These are phyloP conservation scores for Cantharellus cinnabarinus DNA, from an alignment of 768 basidiomycete genomes.

Conservation along the genomic window DNA sequence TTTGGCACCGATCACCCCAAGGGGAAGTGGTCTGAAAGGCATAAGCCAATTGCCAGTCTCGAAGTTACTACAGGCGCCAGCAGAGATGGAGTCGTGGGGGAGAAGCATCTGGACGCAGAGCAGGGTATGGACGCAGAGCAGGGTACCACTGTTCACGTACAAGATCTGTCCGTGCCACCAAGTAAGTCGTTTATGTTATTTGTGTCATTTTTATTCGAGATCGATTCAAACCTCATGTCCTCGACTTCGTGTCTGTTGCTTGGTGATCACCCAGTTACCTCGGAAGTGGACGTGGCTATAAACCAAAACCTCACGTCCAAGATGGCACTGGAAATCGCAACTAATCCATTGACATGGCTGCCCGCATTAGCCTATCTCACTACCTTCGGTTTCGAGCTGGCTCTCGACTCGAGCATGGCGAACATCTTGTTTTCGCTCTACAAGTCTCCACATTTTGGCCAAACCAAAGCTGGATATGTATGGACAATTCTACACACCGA, in stretches of 20 bases:
- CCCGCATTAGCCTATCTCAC: slow-evolving; percentile 32
- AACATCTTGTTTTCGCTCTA: slow-evolving; percentile 24
- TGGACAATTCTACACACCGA: slow-evolving; percentile 8
- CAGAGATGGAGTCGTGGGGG: background rate
- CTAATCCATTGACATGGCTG: slow-evolving; percentile 24
- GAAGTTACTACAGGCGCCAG: background rate
- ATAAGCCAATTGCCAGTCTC: slow-evolving; percentile 16
- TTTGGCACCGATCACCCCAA: slow-evolving; percentile 35
- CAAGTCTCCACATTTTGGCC: slow-evolving; percentile 21
- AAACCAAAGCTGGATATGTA: slow-evolving; percentile 31
- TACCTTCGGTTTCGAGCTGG: slow-evolving; percentile 38
- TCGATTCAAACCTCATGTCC: too few relatives aligned
- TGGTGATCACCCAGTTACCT: background rate
- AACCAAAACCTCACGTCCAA: background rate
- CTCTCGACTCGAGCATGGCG: slow-evolving; percentile 33
- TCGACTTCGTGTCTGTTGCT: too few relatives aligned
- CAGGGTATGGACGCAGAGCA: background rate
- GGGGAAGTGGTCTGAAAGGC: slow-evolving; percentile 31
- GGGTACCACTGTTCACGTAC: background rate
- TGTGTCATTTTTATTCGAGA: too few relatives aligned
- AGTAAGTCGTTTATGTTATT: background rate
- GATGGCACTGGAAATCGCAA: background rate
- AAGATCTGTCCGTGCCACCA: background rate
- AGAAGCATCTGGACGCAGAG: background rate
- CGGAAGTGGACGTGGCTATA: background rate